Conservation (phyloP, 2,329 filamentous ascomycete genomes). For the Beauveria sp. region DNA sequence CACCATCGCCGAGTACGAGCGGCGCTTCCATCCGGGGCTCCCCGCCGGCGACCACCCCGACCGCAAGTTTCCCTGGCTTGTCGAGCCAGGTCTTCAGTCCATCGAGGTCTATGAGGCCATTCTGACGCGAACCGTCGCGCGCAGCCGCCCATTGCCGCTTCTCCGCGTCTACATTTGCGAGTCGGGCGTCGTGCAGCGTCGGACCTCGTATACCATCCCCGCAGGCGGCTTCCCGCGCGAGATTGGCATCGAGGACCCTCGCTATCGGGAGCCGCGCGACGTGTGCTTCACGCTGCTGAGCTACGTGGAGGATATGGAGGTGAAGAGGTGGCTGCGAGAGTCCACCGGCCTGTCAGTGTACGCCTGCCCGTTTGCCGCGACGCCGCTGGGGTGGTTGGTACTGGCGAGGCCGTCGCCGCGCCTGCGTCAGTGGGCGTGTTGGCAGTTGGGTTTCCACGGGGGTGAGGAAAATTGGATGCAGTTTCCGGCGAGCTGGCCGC, state of each 20-base stretch:
- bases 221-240: background rate
- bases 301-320: background rate
- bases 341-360: background rate
- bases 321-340: background rate
- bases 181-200: background rate
- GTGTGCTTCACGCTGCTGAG: constrained; percentile 1
- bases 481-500: background rate
- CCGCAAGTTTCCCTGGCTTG: background rate
- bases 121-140: background rate
- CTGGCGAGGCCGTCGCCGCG: background rate
- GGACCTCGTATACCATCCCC: background rate
- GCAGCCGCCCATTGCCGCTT: no score
- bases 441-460: background rate
- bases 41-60: background rate
- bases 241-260: background rate
- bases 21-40: background rate
- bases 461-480: background rate
- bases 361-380: background rate
- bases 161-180: background rate
- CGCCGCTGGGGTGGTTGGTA: background rate
- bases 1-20: background rate
- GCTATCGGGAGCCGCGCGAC: background rate
- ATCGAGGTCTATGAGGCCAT: background rate
- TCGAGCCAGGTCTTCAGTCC: background rate
- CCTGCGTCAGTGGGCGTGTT: background rate